Evolutionary conservation across 2,329 filamentous ascomycete species (phyloP).

Genomic region (Talaromyces verruculosus): DNA sequence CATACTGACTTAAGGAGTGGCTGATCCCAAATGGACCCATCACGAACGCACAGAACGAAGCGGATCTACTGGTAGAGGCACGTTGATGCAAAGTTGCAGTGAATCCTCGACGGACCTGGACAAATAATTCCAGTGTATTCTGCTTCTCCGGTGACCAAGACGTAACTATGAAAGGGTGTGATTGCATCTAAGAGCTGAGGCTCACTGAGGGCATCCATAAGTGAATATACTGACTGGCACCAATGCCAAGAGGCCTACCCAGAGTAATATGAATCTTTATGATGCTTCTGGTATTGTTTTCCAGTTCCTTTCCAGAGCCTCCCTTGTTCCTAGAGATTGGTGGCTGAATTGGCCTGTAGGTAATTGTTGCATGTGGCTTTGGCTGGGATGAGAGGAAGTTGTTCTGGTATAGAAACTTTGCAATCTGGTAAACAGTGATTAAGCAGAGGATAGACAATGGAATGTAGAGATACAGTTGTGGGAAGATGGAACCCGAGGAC

Average conservation of each 20-base stretch:
- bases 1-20: conserved; percentile 30
- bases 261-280: conserved; percentile 27
- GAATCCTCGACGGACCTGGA: conserved; percentile 32
- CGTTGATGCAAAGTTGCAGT: conserved; percentile 28
- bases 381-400: conserved; percentile 25
- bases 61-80: conserved; percentile 18
- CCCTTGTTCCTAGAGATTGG: background rate
- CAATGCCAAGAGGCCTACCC: conserved; percentile 25
- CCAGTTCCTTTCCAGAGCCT: background rate
- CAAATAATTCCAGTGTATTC: conserved; percentile 33
- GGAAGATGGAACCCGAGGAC: conserved; percentile 14
- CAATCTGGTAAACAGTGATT: conserved; percentile 25
- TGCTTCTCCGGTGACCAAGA: conserved; percentile 29
- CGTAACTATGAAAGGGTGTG: conserved; percentile 29
- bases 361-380: conserved; percentile 25
- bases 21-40: conserved; percentile 34
- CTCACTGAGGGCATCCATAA: conserved; percentile 32
- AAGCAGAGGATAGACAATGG: conserved; percentile 24
- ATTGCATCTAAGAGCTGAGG: conserved; percentile 28
- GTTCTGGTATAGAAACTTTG: conserved; percentile 27
- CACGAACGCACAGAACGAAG: too few relatives aligned
- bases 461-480: conserved; percentile 26
- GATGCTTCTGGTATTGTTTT: conserved; percentile 17
- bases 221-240: conserved; percentile 32
- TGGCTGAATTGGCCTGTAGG: background rate